These are phyloP conservation scores for Phyllostachys edulis DNA, from an alignment of 176 grass and related monocot species.

Conservation along the genomic window DNA sequence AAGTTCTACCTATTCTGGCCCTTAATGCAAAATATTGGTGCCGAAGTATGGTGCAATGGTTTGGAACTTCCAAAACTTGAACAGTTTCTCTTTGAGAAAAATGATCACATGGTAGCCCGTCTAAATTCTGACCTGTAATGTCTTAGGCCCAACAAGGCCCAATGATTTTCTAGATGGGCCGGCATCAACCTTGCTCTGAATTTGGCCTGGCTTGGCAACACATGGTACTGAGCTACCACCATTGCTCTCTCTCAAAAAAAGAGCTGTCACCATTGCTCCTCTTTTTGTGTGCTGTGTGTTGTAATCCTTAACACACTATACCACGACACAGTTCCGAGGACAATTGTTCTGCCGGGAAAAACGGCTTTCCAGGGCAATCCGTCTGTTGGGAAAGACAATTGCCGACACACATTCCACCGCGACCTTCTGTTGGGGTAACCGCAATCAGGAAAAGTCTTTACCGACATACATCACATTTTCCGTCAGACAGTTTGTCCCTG, in stretches of 20 bases:
- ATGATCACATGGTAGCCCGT: not conserved
- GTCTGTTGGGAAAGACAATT: not conserved
- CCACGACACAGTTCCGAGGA: not conserved
- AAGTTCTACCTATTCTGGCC: too few relatives aligned
- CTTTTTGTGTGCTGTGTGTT: too few relatives aligned
- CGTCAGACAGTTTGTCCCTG: too few relatives aligned
- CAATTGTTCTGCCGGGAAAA: not conserved
- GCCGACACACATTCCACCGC: too few relatives aligned
- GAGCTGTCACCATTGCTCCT: too few relatives aligned
- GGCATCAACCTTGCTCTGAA: not conserved
- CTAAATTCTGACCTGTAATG: not conserved
- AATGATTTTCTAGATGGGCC: not conserved
- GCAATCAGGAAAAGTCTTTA: not conserved
- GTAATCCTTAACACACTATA: too few relatives aligned
- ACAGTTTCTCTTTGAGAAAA: not conserved
- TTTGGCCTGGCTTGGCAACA: not conserved
- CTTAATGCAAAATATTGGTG: too few relatives aligned
- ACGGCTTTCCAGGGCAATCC: not conserved
- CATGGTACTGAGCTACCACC: too few relatives aligned
- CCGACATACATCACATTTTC: too few relatives aligned
- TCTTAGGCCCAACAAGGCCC: too few relatives aligned
- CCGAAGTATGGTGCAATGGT: too few relatives aligned
- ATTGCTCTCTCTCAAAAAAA: too few relatives aligned
- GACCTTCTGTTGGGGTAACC: not conserved
- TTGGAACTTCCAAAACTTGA: not conserved